Base-by-base conservation (phyloP, 1,284 basidiomycete genomes). In the Fomitiporia mediterranea region DNA sequence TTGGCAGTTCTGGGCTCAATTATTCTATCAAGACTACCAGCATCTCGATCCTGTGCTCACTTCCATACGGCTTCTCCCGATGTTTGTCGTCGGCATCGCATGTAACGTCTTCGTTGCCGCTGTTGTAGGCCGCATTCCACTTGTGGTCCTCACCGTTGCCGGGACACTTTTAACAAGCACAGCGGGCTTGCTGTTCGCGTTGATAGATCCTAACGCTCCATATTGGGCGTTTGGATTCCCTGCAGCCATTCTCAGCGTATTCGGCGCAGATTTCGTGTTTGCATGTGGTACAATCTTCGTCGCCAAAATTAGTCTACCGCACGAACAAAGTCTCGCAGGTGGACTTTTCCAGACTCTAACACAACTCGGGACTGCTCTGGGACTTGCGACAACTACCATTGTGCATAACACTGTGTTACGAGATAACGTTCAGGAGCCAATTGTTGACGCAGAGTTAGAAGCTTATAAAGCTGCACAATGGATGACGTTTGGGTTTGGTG, bases 171-270 rank as follows among this genome's bases (percentile, higher is more conserved):
- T 82, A n/a, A 89, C 91, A 0, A 76, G 77, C 0, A 62, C 75
- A 15, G 85, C 87, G 0, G 82, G 81, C 56, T 70, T 93, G 30
- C 73, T 94, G 2, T 89, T 93, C 61, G 89, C 90, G 0, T 65
- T 90, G 4, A 84, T 92, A 57, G 65, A 80, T 13, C 78, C 83
- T 0, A 60, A 72, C 2, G 75, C 76, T 2, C 69, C 81, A 0
- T 96, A 88, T 68, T 94, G 91, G 91, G 82, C 82, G 1, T 88
- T 80, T 56, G 85, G 84, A 13, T 94, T 96, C 72, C 88, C 90
- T 3, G 82, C 86, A 0, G 83, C 91, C 37, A 76, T 86, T 60
- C 64, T 90, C 54, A 72, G 79, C 11, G 89, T 91, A 23, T 76
- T 89, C 42, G 91, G 91, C 34, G 87, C 83, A 0, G 90, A 93